Evolutionary conservation across 257 asterid genomes (phyloP), one percentile per base, ranked within the genome.

Genomic region (Asclepias syriaca): DNA sequence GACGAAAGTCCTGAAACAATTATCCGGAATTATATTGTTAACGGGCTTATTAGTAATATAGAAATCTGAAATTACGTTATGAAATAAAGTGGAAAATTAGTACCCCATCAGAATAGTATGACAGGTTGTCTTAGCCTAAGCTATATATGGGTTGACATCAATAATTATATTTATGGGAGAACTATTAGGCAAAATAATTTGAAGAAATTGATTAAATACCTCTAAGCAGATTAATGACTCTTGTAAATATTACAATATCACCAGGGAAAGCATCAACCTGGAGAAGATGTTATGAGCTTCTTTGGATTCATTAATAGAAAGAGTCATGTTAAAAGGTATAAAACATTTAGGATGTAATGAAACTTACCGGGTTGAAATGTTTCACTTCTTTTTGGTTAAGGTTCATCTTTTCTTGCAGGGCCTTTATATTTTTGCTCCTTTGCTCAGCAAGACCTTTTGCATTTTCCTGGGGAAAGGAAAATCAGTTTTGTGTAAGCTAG

Each of bases 231-330:
- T 94, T 94, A 83, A 94, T 82, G 75, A 94, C 97, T 75, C 98
- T 85, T 72, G 93, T 77, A 83, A 94, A 94, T 84, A 94, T 94
- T 78, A 94, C 88, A 75, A 91, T 89, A 81, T 94, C 98, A 71
- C 98, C 97, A 14, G 98, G 98, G 82, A 94, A 94, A 81, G 98
- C 97, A 85, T 94, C 97, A 71, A 94, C 91, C 98, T 94, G 90
- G 74, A 77, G 64, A 82, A 68, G 66, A 68, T 45, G 55, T 70
- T 18, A 74, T 69, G 55, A 73, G 78, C 13, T 58, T 72, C 69
- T 54, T 65, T 46, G 56, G 51, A 73, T 78, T 59, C 50, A 67
- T 22, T 22, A n/a, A 51, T 45, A 43, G 29, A 37, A 66, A 43
- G 13, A 24, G 53, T 37, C 45, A 27, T 57, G 77, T 68, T 53